A percentile compares a stretch with the other conserved stretches of the same genome.
Conservation (phyloP, 768 basidiomycete genomes). For the Leccinum variicolor region DNA sequence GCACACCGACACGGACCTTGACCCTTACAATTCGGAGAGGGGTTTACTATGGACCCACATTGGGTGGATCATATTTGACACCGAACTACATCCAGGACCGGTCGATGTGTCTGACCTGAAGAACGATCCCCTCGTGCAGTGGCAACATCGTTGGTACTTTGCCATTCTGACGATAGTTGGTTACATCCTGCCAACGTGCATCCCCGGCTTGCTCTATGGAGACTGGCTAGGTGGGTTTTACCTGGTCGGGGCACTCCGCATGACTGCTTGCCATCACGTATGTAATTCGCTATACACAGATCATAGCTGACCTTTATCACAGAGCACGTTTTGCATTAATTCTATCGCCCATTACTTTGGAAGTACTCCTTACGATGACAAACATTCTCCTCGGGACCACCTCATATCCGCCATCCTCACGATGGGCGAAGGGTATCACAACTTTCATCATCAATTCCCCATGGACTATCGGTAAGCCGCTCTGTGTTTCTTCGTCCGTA, state of each 20-base stretch:
- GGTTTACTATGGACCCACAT: constrained; percentile 79
- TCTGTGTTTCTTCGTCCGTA: background rate
- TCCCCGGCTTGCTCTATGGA: constrained; percentile 69
- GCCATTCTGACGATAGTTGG: constrained; percentile 61
- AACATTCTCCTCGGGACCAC: constrained; percentile 72
- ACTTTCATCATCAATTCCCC: constrained; percentile 87
- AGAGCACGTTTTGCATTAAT: constrained; percentile 89
- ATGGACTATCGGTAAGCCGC: constrained; percentile 49
- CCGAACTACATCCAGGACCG: constrained; percentile 64
- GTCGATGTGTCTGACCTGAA: constrained; percentile 72
- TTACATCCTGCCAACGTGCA: constrained; percentile 60
- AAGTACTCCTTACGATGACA: constrained; percentile 78
- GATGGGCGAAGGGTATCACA: constrained; percentile 66
- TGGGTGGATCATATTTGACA: constrained; percentile 83
- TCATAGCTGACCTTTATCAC: background rate
- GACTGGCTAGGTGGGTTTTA: constrained; percentile 79
- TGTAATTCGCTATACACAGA: constrained; percentile 27
- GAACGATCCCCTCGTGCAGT: constrained; percentile 65
- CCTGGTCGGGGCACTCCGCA: constrained; percentile 67
- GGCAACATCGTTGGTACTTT: constrained; percentile 77
- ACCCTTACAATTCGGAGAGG: constrained; percentile 79
- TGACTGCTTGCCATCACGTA: constrained; percentile 80
- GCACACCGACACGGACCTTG: constrained; percentile 82
- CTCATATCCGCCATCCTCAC: constrained; percentile 80
- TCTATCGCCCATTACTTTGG: constrained; percentile 87